phyloP scores from a whole-genome alignment of 441 rosid genomes.

The Populus hybrid region DNA sequence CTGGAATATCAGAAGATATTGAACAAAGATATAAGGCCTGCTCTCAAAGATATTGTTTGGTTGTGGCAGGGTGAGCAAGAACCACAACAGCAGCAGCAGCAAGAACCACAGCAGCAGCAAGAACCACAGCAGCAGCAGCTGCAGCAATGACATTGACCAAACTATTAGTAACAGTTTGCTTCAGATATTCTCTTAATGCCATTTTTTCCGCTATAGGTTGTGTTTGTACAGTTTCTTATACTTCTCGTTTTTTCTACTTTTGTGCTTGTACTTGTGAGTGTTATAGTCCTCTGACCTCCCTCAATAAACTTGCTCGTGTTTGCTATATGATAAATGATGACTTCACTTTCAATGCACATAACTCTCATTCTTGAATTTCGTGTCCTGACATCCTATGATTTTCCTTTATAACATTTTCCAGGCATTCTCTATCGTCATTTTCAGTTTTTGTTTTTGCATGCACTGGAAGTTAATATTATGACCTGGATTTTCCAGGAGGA shows the following conservation, averaged over 20 bases:
- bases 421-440: not conserved
- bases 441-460: not conserved
- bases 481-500: not conserved
- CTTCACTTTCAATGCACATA: not conserved
- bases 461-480: not conserved
- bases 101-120: constrained; percentile 20
- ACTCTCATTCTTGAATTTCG: not conserved
- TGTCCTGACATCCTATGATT: not conserved
- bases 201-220: constrained; percentile 1
- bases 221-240: constrained; percentile 6
- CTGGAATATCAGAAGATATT: constrained; percentile 69
- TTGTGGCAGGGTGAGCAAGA: constrained; percentile 74
- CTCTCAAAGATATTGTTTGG: constrained; percentile 78
- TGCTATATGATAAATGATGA: not conserved
- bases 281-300: not conserved
- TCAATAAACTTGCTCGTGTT: not conserved
- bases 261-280: not conserved
- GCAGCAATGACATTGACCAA: constrained; percentile 13
- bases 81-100: constrained; percentile 22
- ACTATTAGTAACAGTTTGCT: constrained; percentile 12
- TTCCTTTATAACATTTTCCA: not conserved
- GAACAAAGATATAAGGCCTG: constrained; percentile 62
- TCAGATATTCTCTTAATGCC: not conserved
- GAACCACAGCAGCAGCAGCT: not conserved
- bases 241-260: not conserved